Evolutionary conservation across 768 basidiomycete genomes (phyloP).

Genomic region (Psilocybe cubensis): DNA sequence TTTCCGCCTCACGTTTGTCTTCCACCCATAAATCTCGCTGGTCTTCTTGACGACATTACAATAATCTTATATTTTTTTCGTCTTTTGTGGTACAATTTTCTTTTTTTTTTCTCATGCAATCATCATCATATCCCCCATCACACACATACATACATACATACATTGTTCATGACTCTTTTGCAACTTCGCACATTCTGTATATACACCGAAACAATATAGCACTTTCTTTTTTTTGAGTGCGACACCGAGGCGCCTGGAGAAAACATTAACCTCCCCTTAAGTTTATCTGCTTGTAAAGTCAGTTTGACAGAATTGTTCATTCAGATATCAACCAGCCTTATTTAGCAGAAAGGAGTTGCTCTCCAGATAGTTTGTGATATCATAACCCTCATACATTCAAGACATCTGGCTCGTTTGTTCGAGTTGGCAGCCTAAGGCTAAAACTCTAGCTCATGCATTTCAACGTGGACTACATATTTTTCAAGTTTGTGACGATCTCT

Average conservation of each 20-base stretch:
- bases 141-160: constrained; percentile 30
- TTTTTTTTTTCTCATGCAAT: constrained; percentile 34
- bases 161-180: constrained; percentile 23
- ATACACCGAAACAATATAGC: constrained; percentile 22
- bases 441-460: neutral
- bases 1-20: constrained; percentile 25
- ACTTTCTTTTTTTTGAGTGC: constrained; percentile 4
- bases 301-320: too few relatives aligned
- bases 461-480: neutral
- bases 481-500: neutral
- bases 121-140: constrained; percentile 41
- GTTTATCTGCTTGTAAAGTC: too few relatives aligned
- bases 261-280: neutral
- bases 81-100: constrained; percentile 10
- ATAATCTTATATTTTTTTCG: constrained; percentile 26
- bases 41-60: constrained; percentile 22
- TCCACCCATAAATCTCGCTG: constrained; percentile 12
- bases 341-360: too few relatives aligned
- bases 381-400: too few relatives aligned
- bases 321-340: too few relatives aligned
- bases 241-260: too few relatives aligned
- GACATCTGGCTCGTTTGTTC: neutral
- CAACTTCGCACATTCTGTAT: constrained; percentile 30
- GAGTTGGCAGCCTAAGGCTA: neutral
- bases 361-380: too few relatives aligned